phyloP scores from a whole-genome alignment of 805 yeast species.

The Peterozyma toletana region DNA sequence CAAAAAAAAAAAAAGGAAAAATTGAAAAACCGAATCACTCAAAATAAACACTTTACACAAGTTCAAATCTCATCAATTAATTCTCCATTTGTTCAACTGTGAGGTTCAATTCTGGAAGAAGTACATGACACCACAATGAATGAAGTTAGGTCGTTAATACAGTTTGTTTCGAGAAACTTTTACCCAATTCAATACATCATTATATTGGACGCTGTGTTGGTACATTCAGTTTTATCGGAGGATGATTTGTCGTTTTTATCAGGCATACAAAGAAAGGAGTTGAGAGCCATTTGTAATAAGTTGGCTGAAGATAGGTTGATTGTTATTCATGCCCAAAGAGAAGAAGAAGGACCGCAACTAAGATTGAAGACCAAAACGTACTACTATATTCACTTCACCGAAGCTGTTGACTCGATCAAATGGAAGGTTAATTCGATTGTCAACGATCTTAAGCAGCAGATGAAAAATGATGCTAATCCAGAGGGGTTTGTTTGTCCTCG shows the following conservation, averaged over 20 bases:
- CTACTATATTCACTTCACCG: conserved; percentile 82
- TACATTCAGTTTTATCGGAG: conserved; percentile 87
- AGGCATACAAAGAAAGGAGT: conserved; percentile 80
- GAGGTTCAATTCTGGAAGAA: no score
- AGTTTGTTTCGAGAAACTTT: conserved; percentile 81
- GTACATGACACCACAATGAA: conserved; percentile 8
- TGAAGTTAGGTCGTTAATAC: conserved; percentile 44
- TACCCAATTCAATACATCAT: conserved; percentile 79
- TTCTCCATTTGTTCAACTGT: no score
- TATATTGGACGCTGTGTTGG: conserved; percentile 77
- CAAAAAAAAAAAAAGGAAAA: no score
- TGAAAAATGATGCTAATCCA: conserved; percentile 80
- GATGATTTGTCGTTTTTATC: conserved; percentile 80
- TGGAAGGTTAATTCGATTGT: conserved; percentile 94
- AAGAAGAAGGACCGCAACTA: conserved; percentile 53
- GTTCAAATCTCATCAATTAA: no score
- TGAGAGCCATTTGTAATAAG: conserved; percentile 74
- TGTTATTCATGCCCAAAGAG: conserved; percentile 65
- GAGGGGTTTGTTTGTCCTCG: conserved; percentile 91
- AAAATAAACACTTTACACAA: no score
- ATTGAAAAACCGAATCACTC: no score
- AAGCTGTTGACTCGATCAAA: conserved; percentile 91
- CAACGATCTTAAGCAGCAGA: conserved; percentile 68
- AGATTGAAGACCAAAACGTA: conserved; percentile 72
- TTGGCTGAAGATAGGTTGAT: conserved; percentile 80